These are phyloP conservation scores for Cryphonectria naterciae DNA, from an alignment of 2,329 filamentous ascomycete species.

Conservation along the genomic window DNA sequence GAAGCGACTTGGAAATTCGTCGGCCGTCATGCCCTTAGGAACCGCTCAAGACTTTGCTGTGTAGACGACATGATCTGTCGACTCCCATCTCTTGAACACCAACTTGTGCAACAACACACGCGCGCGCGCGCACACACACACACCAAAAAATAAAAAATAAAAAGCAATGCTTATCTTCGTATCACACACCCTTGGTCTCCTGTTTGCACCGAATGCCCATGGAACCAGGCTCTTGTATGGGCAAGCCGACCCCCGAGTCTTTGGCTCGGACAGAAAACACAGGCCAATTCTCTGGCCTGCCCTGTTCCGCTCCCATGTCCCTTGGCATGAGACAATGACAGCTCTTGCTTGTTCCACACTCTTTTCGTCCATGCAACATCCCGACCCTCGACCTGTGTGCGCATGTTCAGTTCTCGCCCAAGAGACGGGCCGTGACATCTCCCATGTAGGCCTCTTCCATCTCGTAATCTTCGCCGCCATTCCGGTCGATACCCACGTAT, in stretches of 20 bases:
- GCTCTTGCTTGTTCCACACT: background rate
- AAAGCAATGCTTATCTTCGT: background rate
- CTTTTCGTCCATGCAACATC: background rate
- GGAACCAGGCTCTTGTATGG: background rate
- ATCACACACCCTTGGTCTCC: background rate
- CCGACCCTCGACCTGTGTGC: background rate
- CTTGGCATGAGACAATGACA: too few relatives aligned
- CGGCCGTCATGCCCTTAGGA: background rate
- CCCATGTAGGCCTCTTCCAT: conserved; percentile 90
- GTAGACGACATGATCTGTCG: background rate
- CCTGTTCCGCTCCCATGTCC: background rate
- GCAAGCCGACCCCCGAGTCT: background rate
- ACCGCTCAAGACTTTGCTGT: background rate
- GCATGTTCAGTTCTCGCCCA: conserved; percentile 68
- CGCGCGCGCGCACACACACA: too few relatives aligned
- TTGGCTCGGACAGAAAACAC: background rate
- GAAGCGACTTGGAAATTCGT: background rate
- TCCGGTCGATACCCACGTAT: conserved; percentile 78
- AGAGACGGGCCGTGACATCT: conserved; percentile 82
- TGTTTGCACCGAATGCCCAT: background rate
- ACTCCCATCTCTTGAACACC: background rate
- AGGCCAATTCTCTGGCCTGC: background rate
- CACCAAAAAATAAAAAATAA: background rate
- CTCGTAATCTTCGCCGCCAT: conserved; percentile 78
- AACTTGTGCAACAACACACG: background rate